phyloP scores from a whole-genome alignment of 768 basidiomycete genomes.

The Nidularia pulvinata region DNA sequence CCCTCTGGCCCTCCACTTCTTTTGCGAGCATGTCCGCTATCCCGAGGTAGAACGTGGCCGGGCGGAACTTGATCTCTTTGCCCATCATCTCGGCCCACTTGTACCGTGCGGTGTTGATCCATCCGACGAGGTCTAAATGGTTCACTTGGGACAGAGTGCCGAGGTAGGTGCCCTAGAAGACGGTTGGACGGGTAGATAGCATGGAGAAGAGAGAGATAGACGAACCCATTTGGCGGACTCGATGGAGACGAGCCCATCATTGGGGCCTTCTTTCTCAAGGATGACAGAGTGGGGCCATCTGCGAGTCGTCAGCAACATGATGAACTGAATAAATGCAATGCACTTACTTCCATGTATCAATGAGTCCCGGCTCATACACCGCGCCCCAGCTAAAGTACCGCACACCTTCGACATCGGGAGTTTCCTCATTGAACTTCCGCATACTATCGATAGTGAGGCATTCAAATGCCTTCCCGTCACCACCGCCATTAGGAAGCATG shows the following conservation, averaged over 20 bases:
- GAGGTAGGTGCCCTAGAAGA: conserved; percentile 78
- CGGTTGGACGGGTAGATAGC: conserved; percentile 1
- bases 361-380: conserved; percentile 80
- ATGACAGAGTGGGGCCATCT: conserved; percentile 81
- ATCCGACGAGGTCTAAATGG: conserved; percentile 92
- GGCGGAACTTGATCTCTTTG: conserved; percentile 88
- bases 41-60: conserved; percentile 89
- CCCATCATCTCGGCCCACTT: conserved; percentile 91
- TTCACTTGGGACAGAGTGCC: conserved; percentile 93
- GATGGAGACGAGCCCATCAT: conserved; percentile 93
- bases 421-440: conserved; percentile 86
- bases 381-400: conserved; percentile 98
- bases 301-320: conserved; percentile 6
- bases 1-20: conserved; percentile 61
- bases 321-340: conserved; percentile 6
- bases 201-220: background rate
- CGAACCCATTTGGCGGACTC: conserved; percentile 83
- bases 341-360: conserved; percentile 83
- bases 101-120: conserved; percentile 89
- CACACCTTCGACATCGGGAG: conserved; percentile 76
- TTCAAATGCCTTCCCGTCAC: conserved; percentile 94
- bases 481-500: conserved; percentile 87
- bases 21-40: conserved; percentile 78
- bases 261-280: conserved; percentile 85
- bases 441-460: conserved; percentile 84